Base-by-base conservation (phyloP, 1,139 yeast genomes). In the Trichomonascaceae sp. region DNA sequence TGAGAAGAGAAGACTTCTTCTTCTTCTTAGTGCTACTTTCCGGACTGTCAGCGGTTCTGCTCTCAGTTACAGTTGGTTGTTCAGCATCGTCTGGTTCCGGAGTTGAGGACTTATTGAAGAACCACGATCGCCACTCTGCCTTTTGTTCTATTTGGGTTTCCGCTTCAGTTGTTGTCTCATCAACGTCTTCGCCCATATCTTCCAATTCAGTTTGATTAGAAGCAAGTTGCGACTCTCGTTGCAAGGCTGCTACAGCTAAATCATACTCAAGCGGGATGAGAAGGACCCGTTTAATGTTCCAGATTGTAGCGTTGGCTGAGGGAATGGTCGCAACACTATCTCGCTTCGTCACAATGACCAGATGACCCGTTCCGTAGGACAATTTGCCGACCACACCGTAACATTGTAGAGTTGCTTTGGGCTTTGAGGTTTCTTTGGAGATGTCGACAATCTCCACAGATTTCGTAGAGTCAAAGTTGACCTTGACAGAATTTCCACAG, bases 371-470 rank as follows among this genome's bases (percentile, higher is more conserved):
- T 4, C 49, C 47, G 16, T 41, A 33, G 30, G 44, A 41, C 3
- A 47, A 29, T 25, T 39, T 35, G 3, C 50, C 51, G 6, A 47
- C 27, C 11, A 47, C 29, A 8, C 51, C 51, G 30, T 35, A 37
- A 26, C 30, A 28, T 13, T 16, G 8, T 16, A 32, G 28, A 15
- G 28, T 13, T 17, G n/a, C n/a, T n/a, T n/a, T n/a, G n/a, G n/a
- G n/a, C n/a, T n/a, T n/a, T n/a, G n/a, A n/a, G n/a, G n/a, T n/a
- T n/a, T n/a, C n/a, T n/a, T n/a, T n/a, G n/a, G n/a, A n/a, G n/a
- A n/a, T n/a, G n/a, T n/a, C n/a, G n/a, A n/a, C n/a, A n/a, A n/a
- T n/a, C n/a, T n/a, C n/a, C n/a, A n/a, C n/a, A n/a, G n/a, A n/a
- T n/a, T n/a, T n/a, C n/a, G n/a, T n/a, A n/a, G n/a, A n/a, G n/a